Evolutionary conservation across 306 rosid species (phyloP).

Genomic region (Luffa acutangula): DNA sequence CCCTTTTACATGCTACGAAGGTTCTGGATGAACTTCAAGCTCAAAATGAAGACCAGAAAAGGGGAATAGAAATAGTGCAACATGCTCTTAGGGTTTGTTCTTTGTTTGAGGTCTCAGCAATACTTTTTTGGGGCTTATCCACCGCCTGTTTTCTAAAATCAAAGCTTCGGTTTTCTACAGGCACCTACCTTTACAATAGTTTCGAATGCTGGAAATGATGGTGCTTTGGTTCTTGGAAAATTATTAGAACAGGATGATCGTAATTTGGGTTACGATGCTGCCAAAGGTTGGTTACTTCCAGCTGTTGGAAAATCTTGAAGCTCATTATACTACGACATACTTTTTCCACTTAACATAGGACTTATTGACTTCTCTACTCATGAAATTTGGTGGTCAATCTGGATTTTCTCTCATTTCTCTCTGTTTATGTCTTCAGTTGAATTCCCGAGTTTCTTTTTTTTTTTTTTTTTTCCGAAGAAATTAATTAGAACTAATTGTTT

Average conservation of each 20-base stretch:
- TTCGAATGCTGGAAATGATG: constrained; percentile 82
- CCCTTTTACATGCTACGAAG: constrained; percentile 76
- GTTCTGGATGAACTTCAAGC: constrained; percentile 53
- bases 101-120: not conserved
- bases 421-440: not conserved
- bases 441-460: not conserved
- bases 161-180: constrained; percentile 27
- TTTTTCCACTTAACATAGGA: not conserved
- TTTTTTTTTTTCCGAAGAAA: not conserved
- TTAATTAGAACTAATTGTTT: not conserved
- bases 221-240: constrained; percentile 59
- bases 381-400: not conserved
- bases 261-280: constrained; percentile 65
- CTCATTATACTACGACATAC: not conserved
- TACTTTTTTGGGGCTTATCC: not conserved
- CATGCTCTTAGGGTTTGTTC: constrained; percentile 69
- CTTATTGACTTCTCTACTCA: not conserved
- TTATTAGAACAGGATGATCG: constrained; percentile 76
- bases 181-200: constrained; percentile 68
- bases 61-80: constrained; percentile 79
- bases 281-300: constrained; percentile 46
- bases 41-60: constrained; percentile 66
- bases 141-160: not conserved
- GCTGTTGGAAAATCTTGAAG: not conserved
- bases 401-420: not conserved